Percentiles rank a stretch among this genome's conserved stretches.
Conservation (phyloP, 805 yeast genomes). For the Grigorovia transvaalensis region DNA sequence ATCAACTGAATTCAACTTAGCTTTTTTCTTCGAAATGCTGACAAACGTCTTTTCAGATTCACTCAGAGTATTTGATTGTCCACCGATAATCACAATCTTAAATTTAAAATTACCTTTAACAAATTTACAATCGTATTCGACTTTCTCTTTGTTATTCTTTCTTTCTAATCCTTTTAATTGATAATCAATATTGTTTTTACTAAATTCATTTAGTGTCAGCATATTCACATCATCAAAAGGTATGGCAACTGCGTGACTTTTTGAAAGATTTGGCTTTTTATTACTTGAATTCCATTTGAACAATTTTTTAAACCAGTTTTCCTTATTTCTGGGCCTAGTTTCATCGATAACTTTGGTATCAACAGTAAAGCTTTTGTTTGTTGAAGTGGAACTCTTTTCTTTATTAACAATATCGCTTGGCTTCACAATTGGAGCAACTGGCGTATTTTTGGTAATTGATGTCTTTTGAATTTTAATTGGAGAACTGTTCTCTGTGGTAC, state of each 20-base stretch:
- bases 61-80: neutral
- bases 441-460: neutral
- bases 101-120: constrained; percentile 20
- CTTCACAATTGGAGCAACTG: neutral
- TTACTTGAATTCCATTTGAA: constrained; percentile 7
- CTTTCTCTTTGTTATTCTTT: constrained; percentile 10
- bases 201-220: constrained; percentile 20
- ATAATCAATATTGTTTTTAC: constrained; percentile 19
- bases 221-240: constrained; percentile 24
- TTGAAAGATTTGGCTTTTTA: constrained; percentile 4
- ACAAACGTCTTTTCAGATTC: constrained; percentile 3
- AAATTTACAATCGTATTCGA: constrained; percentile 24
- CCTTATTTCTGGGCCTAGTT: constrained; percentile 1
- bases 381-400: neutral
- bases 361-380: neutral
- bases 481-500: constrained; percentile 1
- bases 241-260: constrained; percentile 17
- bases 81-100: constrained; percentile 16
- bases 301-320: constrained; percentile 21
- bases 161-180: constrained; percentile 15
- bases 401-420: neutral
- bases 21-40: constrained; percentile 18
- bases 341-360: neutral
- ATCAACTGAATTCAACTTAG: constrained; percentile 5
- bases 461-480: neutral